Evolutionary conservation across 306 rosid genomes (phyloP), one percentile per base, ranked within the genome.

Genomic region (Citrullus mucosospermus): DNA sequence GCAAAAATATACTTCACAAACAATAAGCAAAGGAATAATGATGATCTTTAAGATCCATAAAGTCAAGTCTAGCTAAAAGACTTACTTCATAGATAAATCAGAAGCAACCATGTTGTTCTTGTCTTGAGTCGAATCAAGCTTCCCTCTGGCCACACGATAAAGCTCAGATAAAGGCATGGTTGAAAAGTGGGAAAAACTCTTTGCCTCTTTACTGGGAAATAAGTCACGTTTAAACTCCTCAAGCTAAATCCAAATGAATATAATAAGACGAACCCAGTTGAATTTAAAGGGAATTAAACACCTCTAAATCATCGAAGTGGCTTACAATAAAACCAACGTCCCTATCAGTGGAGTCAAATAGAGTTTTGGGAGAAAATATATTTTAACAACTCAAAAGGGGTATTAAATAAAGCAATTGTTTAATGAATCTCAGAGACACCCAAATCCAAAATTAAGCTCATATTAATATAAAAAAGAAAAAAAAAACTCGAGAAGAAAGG

Each of bases 161-260:
- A 92, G 87, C 88, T 95, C 98, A 51, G 91, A 90, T 20, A 95
- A 80, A 86, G 99, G 97, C 99, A 95, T 92, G 81, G 72, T 38
- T 81, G 82, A 69, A 62, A 76, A 67, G 71, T n/a, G 59, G 79
- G 77, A 83, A 84, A 79, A 83, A 65, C 74, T 30, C 46, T 57
- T 22, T 79, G 77, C 79, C 62, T 73, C 83, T 48, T 25, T 71
- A 36, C 39, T 14, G 55, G 55, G 75, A 22, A 69, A 71, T 71
- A 46, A 12, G 11, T 30, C 39, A 71, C 60, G 77, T 85, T 60
- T 77, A 78, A 85, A 83, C 78, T 36, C 67, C 83, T 80, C 81
- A 66, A 80, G 75, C 59, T 66, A 78, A 39, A 28, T 48, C 32
- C 79, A 32, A 46, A 67, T 76, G 57, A 69, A 80, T 50, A 46